A percentile compares a stretch with the other conserved stretches of the same genome.
Conservation (phyloP, 1,139 yeast species). For the Sugiyamaella novakii region DNA sequence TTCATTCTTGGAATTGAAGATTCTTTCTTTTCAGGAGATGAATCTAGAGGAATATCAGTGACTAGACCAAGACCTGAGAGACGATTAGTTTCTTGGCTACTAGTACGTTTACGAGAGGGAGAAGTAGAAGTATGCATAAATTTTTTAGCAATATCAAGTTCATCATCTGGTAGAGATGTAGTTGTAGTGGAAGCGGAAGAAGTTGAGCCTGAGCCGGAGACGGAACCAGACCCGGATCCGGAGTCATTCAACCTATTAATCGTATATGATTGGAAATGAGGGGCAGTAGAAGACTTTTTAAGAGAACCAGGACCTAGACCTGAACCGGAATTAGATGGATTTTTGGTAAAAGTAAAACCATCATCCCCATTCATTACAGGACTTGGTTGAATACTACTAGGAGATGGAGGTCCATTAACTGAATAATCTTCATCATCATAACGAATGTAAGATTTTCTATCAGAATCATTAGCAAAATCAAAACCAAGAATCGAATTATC, state of each 20-base stretch:
- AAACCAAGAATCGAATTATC: slow-evolving; percentile 8
- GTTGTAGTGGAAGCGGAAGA: slow-evolving; percentile 12
- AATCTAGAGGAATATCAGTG: slow-evolving; percentile 10
- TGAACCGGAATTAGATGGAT: background rate
- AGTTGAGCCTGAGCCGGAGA: slow-evolving; percentile 6
- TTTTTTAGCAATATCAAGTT: background rate
- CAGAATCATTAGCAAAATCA: slow-evolving; percentile 12
- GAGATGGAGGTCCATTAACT: slow-evolving; percentile 14
- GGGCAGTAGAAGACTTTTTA: background rate
- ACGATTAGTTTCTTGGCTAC: background rate
- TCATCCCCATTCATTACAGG: slow-evolving; percentile 17
- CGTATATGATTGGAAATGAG: slow-evolving; percentile 3
- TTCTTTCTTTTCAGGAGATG: slow-evolving; percentile 5
- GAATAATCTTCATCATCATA: slow-evolving; percentile 10
- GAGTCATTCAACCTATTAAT: background rate
- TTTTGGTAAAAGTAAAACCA: background rate
- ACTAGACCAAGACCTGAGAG: slow-evolving; percentile 12
- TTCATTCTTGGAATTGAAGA: slow-evolving; percentile 11
- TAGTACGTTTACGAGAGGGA: background rate
- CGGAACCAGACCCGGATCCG: slow-evolving; percentile 10
- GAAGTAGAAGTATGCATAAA: background rate
- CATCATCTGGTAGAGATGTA: background rate
- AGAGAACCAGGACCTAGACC: background rate
- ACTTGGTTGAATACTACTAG: slow-evolving; percentile 22
- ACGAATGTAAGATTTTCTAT: background rate